Base-by-base conservation (phyloP, 139 green algal species). In the Chlorella sp. region DNA sequence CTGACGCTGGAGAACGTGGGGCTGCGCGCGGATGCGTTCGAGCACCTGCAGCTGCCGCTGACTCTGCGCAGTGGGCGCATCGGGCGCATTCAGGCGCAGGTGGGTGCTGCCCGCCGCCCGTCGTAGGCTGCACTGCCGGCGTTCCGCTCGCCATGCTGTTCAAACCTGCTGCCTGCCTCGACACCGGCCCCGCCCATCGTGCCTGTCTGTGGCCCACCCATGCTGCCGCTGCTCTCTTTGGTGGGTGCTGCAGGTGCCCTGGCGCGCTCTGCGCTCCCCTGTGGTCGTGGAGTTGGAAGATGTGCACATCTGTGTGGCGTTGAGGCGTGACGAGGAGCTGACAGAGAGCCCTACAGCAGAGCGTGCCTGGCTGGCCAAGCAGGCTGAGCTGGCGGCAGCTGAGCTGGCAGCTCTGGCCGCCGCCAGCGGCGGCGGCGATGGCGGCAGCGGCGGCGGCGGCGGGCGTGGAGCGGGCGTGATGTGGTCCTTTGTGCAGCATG, bases 351-450 rank as follows among this genome's bases (percentile, higher is more conserved):
- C 89, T 24, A 89, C 91, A 3, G 34, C 64, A 3, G 66, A 91
- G 69, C 91, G 88, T 7, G 94, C 95, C 26, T 91, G 93, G 81
- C 92, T 93, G 57, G 94, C 95, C 53, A 98, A 98, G 92, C 94
- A 96, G 68, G 96, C 94, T 0, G 90, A 95, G 90, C 91, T 97
- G 42, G 95, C 96, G n/a, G 95, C 95, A 22, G 92, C 94, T 28
- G 95, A 98, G 93, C 92, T 96, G 30, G 90, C 92, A 21, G 60
- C 12, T 37, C 42, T 89, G 24, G 75, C 85, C 3, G 60, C 40
- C 2, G 78, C 39, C 40, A 28, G 39, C 75, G 80, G 88, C 42
- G 71, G 80, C 37, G 79, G 88, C 75, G 77, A 82, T 68, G 79
- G 82, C 42, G 68, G 73, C 71, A 78, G 90, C 80, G 83, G 87